Conservation (phyloP, 345 rosid genomes). For the Gossypium longicalyx region DNA sequence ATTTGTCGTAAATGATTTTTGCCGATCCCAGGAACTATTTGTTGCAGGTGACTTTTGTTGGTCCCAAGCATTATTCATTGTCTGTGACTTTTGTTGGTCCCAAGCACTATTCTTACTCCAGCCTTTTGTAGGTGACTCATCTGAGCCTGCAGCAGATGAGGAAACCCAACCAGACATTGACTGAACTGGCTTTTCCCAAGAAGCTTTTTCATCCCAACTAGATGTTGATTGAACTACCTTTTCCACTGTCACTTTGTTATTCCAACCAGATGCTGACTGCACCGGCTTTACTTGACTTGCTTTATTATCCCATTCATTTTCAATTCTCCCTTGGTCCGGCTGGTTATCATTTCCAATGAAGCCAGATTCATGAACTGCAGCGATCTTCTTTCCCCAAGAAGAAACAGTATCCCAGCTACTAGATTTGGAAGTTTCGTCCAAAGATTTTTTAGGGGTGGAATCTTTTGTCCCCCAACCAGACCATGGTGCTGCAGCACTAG, state of each 20-base stretch:
- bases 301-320: neutral
- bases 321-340: neutral
- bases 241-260: neutral
- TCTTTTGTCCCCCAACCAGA: constrained; percentile 19
- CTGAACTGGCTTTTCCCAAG: neutral
- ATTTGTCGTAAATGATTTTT: neutral
- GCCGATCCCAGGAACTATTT: constrained; percentile 18
- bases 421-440: constrained; percentile 13
- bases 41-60: neutral
- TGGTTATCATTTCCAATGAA: neutral
- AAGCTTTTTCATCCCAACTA: constrained; percentile 1
- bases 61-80: constrained; percentile 16
- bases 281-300: neutral
- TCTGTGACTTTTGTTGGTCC: constrained; percentile 18
- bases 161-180: neutral
- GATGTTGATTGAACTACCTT: neutral
- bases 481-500: constrained; percentile 14
- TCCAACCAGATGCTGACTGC: neutral
- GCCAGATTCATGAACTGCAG: neutral
- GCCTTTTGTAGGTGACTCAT: neutral
- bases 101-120: constrained; percentile 6
- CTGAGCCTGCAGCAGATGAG: constrained; percentile 8
- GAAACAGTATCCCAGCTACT: constrained; percentile 21
- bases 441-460: constrained; percentile 7
- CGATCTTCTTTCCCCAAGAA: constrained; percentile 5